phyloP scores from a whole-genome alignment of 176 grass and related monocot genomes.

The Carex pumila region DNA sequence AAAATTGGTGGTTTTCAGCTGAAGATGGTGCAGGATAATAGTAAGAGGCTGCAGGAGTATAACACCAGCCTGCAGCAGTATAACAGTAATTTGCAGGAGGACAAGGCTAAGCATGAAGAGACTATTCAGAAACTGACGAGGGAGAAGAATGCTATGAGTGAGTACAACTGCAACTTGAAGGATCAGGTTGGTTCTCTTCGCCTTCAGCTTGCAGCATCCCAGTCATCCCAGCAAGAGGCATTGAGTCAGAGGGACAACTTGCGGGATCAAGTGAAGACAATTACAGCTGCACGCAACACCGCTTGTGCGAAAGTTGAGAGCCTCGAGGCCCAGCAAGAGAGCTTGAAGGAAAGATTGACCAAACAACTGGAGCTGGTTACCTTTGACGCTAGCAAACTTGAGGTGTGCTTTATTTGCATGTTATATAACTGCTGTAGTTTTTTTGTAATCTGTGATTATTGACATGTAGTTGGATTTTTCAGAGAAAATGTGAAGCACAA shows the following conservation, averaged over 20 bases:
- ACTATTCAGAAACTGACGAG: conserved; percentile 60
- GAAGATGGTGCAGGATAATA: conserved; percentile 78
- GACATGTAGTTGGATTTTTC: not conserved
- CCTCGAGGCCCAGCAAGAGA: conserved; percentile 34
- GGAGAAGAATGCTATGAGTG: conserved; percentile 82
- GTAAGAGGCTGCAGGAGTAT: conserved; percentile 71
- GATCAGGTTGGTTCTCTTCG: conserved; percentile 55
- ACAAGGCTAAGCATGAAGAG: conserved; percentile 56
- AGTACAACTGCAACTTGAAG: conserved; percentile 54
- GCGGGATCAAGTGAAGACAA: conserved; percentile 53
- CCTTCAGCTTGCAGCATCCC: conserved; percentile 7
- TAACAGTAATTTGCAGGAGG: conserved; percentile 88
- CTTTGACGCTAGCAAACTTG: conserved; percentile 35
- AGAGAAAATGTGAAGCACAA: conserved; percentile 51
- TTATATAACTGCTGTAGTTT: not conserved
- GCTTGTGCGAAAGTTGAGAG: conserved; percentile 40
- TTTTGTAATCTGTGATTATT: not conserved
- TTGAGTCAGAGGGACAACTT: conserved; percentile 66
- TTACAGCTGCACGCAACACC: conserved; percentile 60
- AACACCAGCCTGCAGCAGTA: conserved; percentile 85
- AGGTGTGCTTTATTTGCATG: conserved; percentile 46
- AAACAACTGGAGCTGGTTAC: conserved; percentile 39
- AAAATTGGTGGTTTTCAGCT: conserved; percentile 39
- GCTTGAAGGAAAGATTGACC: conserved; percentile 43
- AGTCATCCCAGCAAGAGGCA: conserved; percentile 78